Percentiles rank a stretch among this genome's conserved stretches.
Evolutionary conservation across 164 flowering plant genomes (phyloP).

Genomic region (Sedum album): DNA sequence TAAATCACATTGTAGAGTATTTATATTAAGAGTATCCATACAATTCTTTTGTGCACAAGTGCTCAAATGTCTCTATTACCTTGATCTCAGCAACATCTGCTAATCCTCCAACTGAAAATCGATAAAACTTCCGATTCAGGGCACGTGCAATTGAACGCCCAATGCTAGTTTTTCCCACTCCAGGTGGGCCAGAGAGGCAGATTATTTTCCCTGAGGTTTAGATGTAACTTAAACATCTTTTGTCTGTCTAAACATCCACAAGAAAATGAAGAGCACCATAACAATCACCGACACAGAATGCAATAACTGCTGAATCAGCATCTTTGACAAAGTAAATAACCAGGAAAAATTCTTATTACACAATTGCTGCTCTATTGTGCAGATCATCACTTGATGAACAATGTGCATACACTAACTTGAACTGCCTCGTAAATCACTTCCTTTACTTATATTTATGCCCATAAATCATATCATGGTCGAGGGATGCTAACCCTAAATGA

Average conservation of each 20-base stretch:
- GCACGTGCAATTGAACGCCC: too few relatives aligned
- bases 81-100: too few relatives aligned
- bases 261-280: not conserved
- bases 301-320: not conserved
- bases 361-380: too few relatives aligned
- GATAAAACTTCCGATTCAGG: too few relatives aligned
- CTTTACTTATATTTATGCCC: too few relatives aligned
- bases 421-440: not conserved
- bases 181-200: constrained; percentile 99
- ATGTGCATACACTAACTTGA: not conserved
- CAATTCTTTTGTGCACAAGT: not conserved
- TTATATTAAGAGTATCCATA: not conserved
- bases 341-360: too few relatives aligned
- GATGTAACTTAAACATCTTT: too few relatives aligned
- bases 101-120: too few relatives aligned
- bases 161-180: constrained; percentile 99
- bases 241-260: not conserved
- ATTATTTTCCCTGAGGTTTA: too few relatives aligned
- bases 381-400: not conserved
- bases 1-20: not conserved
- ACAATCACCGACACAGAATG: not conserved
- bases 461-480: too few relatives aligned
- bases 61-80: constrained; percentile 26
- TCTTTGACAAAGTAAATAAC: too few relatives aligned
- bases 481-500: too few relatives aligned